phyloP scores from a whole-genome alignment of 306 rosid genomes.

The Quercus bicolor region DNA sequence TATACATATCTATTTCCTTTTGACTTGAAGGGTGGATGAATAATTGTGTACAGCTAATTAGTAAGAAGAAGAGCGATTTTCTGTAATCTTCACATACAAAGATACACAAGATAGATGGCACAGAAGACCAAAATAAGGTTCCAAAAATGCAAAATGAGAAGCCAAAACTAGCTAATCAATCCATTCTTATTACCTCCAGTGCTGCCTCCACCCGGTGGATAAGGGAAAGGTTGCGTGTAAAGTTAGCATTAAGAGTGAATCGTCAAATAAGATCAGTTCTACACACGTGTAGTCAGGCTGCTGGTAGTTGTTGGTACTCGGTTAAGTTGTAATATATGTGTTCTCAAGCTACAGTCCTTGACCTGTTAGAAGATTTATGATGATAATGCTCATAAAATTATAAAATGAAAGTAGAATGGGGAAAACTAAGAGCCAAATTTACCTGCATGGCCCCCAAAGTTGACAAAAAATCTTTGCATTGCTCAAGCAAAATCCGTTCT shows the following conservation, averaged over 20 bases:
- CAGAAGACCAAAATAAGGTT: constrained; percentile 31
- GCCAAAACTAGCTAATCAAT: constrained; percentile 60
- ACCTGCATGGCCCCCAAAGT: constrained; percentile 79
- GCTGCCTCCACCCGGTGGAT: constrained; percentile 57
- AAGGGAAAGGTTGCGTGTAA: constrained; percentile 63
- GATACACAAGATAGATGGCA: constrained; percentile 52
- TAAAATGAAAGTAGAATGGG: background rate
- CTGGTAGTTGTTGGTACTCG: constrained; percentile 51
- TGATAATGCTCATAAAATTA: constrained; percentile 13
- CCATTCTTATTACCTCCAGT: constrained; percentile 59
- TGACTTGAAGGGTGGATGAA: constrained; percentile 43
- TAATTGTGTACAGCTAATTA: constrained; percentile 72
- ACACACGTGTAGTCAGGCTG: constrained; percentile 75
- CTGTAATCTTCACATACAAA: constrained; percentile 46
- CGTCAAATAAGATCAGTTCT: constrained; percentile 73
- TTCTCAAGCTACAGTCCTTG: constrained; percentile 85
- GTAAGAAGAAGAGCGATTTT: constrained; percentile 45
- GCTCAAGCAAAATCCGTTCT: constrained; percentile 71
- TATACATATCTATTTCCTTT: constrained; percentile 55
- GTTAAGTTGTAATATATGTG: constrained; percentile 66
- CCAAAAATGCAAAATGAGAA: too few relatives aligned
- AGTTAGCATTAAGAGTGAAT: constrained; percentile 80
- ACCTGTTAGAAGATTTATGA: constrained; percentile 38
- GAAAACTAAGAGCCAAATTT: constrained; percentile 12
- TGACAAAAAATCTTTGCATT: constrained; percentile 75